Evolutionary conservation across 345 rosid species (phyloP), one percentile per base, ranked within the genome.

Genomic region (Kernera saxatilis): DNA sequence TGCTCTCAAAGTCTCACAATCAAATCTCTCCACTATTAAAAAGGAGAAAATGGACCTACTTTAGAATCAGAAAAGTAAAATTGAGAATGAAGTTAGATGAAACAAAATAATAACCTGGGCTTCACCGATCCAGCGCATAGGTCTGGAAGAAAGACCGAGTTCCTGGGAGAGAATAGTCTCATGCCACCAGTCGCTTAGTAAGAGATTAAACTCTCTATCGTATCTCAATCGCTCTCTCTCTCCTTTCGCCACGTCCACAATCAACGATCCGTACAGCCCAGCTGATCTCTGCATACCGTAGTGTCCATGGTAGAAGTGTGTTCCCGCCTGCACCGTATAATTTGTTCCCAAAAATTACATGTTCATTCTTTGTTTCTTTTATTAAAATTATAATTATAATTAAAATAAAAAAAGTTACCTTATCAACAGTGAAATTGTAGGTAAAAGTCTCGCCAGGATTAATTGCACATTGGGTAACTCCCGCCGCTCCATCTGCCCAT

Each of bases 151-250:
- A 49, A 90, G 93, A 64, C 89, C 96, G 13, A 85, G 69, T 69
- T 88, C 89, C 80, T 93, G 98, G 5, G 81, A 79, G 17, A 77
- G 84, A 66, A 75, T 80, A 48, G 64, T 64, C 55, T 77, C 29
- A 70, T 90, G 98, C 92, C 96, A 88, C 96, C 97, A 93, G 36
- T 93, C 96, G 52, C 96, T 93, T 23, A 93, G 56, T 49, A 93
- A 70, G 0, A 91, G 49, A 64, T 77, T 75, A 44, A 84, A 76
- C 69, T 88, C 93, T 2, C 83, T 87, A 52, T 91, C 94, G 37
- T 91, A 91, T 10, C 79, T 86, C 64, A 93, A 82, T 1, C 86
- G 80, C 44, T 88, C 98, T 30, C 21, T 80, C 73, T 82, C 45
- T 46, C 85, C 87, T 21, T 85, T 70, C 3, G 81, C 85, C 33